Percentiles rank a stretch among this genome's conserved stretches.
Conservation (phyloP, 2,329 filamentous ascomycete genomes). For the Paracoccidioides brasiliensis region DNA sequence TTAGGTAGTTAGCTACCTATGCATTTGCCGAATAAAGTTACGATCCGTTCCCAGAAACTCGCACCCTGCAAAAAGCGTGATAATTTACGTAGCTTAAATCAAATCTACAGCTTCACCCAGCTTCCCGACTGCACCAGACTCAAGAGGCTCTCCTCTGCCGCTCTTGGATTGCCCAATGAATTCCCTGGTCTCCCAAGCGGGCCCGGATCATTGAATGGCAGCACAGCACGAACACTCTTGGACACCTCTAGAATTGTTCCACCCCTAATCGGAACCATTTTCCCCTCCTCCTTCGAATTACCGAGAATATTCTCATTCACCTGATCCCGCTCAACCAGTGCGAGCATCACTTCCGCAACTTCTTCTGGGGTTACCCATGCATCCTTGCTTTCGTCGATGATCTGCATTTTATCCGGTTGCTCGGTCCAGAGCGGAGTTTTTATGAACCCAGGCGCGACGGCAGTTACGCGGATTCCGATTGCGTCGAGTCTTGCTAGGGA, state of each 20-base stretch:
- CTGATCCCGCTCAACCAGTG: conserved; percentile 39
- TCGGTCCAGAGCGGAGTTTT: conserved; percentile 51
- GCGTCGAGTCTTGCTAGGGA: conserved; percentile 33
- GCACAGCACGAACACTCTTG: conserved; percentile 39
- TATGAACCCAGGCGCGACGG: conserved; percentile 47
- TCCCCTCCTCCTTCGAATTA: conserved; percentile 19
- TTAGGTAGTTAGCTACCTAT: too few relatives aligned
- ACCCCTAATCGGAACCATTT: conserved; percentile 28
- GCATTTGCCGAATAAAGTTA: too few relatives aligned
- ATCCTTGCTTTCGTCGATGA: conserved; percentile 37
- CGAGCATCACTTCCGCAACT: conserved; percentile 46
- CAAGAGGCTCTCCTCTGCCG: conserved; percentile 38
- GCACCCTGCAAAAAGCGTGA: too few relatives aligned
- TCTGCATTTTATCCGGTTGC: conserved; percentile 45
- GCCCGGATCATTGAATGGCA: conserved; percentile 41
- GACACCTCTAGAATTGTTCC: conserved; percentile 46
- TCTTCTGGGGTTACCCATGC: conserved; percentile 49
- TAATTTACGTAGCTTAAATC: neutral
- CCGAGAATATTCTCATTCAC: conserved; percentile 22
- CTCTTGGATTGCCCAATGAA: conserved; percentile 30
- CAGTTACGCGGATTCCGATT: conserved; percentile 45
- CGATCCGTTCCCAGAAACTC: too few relatives aligned
- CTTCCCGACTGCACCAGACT: conserved; percentile 34
- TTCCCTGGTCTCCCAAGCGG: conserved; percentile 36
- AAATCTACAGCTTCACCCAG: conserved; percentile 33